Base-by-base conservation (phyloP, 805 yeast species). In the Ogataea paradorogensis region DNA sequence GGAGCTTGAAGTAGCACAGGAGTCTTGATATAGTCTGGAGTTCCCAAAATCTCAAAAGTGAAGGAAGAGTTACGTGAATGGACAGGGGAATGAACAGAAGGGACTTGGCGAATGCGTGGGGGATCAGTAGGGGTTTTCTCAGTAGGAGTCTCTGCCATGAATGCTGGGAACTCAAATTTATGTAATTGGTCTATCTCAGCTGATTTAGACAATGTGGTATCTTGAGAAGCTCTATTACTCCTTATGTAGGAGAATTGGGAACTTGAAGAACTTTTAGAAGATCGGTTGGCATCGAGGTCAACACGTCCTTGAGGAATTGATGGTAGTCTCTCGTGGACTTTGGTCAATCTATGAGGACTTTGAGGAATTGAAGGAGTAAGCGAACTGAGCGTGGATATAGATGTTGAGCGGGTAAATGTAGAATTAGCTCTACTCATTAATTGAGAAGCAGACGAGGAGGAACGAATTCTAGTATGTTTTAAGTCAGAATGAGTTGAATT, bases 341-440 rank as follows among this genome's bases (percentile, higher is more conserved):
- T 18, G 20, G 20, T 18, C 20, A 18, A 18, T 15, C 25, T 31
- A 23, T 14, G 27, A 15, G 27, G 27, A 33, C 41, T 40, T 37
- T 33, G 32, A 22, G 45, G 35, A 9, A 38, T 36, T 3, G 51
- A 35, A 1, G 59, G 48, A 3, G 44, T 33, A 7, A 46, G 23
- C 15, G 61, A 52, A 20, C 47, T 44, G 21, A 56, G 37, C 2
- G 63, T 58, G 10, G 57, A 47, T 9, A 52, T 43, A 4, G 63
- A 58, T 9, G 56, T 53, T 5, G 59, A 43, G 45, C 63, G 52
- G 8, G 65, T 58, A 42, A 59, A 60, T 11, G 55, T 47, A 6
- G 60, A 55, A 35, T 46, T 51, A 5, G 57, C 42, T 34, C 55
- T 44, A 42, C 52, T 48, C 27, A 48, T 33, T 5, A 49, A 42